Evolutionary conservation across 2,329 filamentous ascomycete genomes (phyloP).

Genomic region (Colletotrichum zoysiae): DNA sequence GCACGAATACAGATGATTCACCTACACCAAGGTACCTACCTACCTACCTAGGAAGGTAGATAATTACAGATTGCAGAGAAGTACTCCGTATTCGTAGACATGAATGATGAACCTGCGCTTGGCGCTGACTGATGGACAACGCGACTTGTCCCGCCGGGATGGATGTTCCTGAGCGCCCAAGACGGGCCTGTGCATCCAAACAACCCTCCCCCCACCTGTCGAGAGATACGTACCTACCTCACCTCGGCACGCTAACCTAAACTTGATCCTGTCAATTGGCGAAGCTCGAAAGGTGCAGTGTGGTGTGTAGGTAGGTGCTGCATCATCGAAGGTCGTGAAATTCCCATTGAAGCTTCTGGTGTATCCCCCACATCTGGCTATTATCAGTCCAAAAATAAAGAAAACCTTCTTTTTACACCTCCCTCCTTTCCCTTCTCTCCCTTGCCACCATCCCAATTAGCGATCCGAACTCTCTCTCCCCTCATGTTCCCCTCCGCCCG

Average conservation of each 20-base stretch:
- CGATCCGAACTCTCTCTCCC: neutral
- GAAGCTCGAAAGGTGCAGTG: neutral
- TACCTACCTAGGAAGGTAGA: no score
- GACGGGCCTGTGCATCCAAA: conserved; percentile 3
- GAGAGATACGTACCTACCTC: conserved; percentile 25
- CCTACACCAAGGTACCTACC: no score
- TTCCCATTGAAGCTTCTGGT: conserved; percentile 25
- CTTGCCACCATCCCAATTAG: neutral
- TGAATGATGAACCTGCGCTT: neutral
- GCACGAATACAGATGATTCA: no score
- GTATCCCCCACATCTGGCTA: neutral
- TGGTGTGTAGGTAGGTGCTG: neutral
- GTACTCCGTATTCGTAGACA: no score
- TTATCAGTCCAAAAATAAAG: conserved; percentile 18
- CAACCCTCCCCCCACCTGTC: conserved; percentile 7
- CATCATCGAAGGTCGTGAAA: conserved; percentile 36
- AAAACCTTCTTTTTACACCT: conserved; percentile 14
- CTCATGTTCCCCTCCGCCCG: conserved; percentile 32
- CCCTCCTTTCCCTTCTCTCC: neutral
- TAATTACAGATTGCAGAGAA: no score
- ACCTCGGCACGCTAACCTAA: conserved; percentile 15
- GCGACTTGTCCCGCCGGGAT: neutral
- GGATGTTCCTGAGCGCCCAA: neutral
- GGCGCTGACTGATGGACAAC: conserved; percentile 13
- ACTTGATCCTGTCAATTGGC: conserved; percentile 3